Percentiles rank a stretch among this genome's conserved stretches.
Conservation (phyloP, 768 basidiomycete species). For the Rhodotorula taiwanensis region DNA sequence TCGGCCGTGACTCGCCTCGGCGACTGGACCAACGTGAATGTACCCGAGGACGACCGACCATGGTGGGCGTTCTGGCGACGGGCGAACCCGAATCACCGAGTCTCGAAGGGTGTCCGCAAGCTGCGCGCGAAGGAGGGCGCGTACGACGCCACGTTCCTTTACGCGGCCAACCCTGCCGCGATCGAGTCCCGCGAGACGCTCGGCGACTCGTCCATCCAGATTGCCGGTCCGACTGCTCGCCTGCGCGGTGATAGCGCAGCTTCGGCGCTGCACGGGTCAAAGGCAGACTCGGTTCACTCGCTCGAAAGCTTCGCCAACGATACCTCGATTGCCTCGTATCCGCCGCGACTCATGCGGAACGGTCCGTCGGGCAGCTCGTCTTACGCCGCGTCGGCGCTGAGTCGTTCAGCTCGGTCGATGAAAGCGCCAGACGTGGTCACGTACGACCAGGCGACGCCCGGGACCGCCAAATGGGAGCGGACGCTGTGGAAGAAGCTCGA, state of each 20-base stretch:
- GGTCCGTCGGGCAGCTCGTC: neutral
- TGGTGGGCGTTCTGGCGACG: conserved; percentile 59
- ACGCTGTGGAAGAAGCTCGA: conserved; percentile 98
- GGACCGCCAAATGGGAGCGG: conserved; percentile 80
- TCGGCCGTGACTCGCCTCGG: conserved; percentile 84
- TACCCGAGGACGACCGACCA: conserved; percentile 64
- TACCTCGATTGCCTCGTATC: conserved; percentile 8
- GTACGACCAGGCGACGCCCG: conserved; percentile 60
- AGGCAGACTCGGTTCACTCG: conserved; percentile 7
- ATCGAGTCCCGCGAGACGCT: conserved; percentile 26
- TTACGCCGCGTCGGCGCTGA: conserved; percentile 10
- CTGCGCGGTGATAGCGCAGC: conserved; percentile 1
- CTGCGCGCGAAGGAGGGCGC: conserved; percentile 70
- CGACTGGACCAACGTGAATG: conserved; percentile 85
- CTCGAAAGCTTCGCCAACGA: conserved; percentile 18
- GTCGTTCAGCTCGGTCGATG: conserved; percentile 22
- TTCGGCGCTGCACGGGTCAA: neutral
- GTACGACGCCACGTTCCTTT: conserved; percentile 39
- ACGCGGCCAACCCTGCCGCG: conserved; percentile 19
- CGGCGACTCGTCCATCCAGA: conserved; percentile 11
- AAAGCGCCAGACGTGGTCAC: conserved; percentile 67
- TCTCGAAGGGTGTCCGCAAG: conserved; percentile 77
- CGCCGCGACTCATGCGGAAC: conserved; percentile 21
- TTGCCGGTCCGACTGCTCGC: neutral
- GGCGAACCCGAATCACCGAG: conserved; percentile 59